Evolutionary conservation across 2,329 filamentous ascomycete genomes (phyloP).

Genomic region (Penicillium fuscoglaucum): DNA sequence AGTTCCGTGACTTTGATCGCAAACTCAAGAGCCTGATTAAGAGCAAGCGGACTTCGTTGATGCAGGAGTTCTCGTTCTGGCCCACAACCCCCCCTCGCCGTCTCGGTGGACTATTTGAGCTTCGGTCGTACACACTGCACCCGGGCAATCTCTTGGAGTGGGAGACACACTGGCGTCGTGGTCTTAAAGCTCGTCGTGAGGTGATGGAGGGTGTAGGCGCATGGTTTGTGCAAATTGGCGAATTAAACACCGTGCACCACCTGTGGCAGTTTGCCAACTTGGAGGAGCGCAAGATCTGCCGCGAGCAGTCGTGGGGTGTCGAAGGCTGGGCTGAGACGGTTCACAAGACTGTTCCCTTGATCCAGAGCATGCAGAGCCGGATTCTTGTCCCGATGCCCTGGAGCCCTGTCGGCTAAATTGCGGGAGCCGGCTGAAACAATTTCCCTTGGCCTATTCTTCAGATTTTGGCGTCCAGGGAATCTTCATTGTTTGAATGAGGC

Average conservation of each 20-base stretch:
- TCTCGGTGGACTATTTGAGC: slow-evolving; percentile 89
- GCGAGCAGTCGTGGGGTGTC: slow-evolving; percentile 93
- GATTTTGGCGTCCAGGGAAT: not conserved
- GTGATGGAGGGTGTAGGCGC: slow-evolving; percentile 98
- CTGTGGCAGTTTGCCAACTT: slow-evolving; percentile 98
- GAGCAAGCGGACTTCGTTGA: slow-evolving; percentile 82
- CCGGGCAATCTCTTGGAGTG: slow-evolving; percentile 95
- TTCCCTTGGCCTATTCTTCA: not conserved
- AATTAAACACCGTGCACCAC: slow-evolving; percentile 96
- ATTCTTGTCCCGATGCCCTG: slow-evolving; percentile 94
- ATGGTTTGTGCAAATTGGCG: slow-evolving; percentile 98
- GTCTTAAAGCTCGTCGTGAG: slow-evolving; percentile 84
- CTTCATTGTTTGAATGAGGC: not conserved
- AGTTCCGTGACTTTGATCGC: slow-evolving; percentile 77
- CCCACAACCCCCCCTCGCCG: slow-evolving; percentile 87
- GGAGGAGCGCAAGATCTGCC: slow-evolving; percentile 83
- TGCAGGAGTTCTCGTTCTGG: slow-evolving; percentile 99
- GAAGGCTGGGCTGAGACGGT: slow-evolving; percentile 97
- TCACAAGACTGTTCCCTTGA: slow-evolving; percentile 96
- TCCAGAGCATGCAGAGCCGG: slow-evolving; percentile 92
- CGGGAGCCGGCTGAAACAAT: not conserved
- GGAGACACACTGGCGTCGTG: slow-evolving; percentile 97
- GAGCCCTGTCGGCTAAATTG: slow-evolving; percentile 77
- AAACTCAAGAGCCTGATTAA: slow-evolving; percentile 84
- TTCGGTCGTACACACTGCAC: slow-evolving; percentile 93